Percentiles rank a stretch among this genome's conserved stretches.
Conservation (phyloP, 75 land plant species). For the Sequoiadendron giganteum region DNA sequence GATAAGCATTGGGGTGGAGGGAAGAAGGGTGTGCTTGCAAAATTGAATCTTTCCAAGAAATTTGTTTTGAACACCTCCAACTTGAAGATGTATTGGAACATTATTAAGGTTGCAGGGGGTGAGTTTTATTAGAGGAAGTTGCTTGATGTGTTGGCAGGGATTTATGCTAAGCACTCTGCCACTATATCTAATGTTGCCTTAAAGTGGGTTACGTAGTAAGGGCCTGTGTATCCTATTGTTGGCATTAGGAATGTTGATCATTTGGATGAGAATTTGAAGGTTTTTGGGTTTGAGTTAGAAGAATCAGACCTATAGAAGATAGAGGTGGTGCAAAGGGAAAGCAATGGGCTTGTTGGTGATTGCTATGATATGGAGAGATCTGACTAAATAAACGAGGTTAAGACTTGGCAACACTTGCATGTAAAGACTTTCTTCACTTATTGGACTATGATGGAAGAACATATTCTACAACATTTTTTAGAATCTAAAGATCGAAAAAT, state of each 20-base stretch:
- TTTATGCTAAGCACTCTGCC: conserved; percentile 20
- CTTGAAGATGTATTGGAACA: conserved; percentile 39
- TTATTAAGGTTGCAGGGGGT: conserved; percentile 34
- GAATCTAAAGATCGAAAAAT: too few relatives aligned
- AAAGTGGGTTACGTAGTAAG: conserved; percentile 37
- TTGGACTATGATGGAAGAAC: too few relatives aligned
- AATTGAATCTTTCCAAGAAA: conserved; percentile 15
- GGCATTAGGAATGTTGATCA: conserved; percentile 27
- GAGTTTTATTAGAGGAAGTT: conserved; percentile 31
- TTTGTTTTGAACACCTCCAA: conserved; percentile 34
- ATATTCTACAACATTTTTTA: too few relatives aligned
- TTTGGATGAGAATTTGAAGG: conserved; percentile 28
- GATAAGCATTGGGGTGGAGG: background rate
- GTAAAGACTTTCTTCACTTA: background rate
- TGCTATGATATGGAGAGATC: conserved; percentile 37
- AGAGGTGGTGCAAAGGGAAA: conserved; percentile 18
- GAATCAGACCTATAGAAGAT: conserved; percentile 23
- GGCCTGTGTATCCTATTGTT: conserved; percentile 35
- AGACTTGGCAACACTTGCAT: background rate
- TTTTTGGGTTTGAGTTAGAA: conserved; percentile 16
- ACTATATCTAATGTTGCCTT: conserved; percentile 24
- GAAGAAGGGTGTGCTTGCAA: conserved; percentile 15
- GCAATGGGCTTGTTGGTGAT: conserved; percentile 29
- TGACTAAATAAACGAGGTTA: background rate
- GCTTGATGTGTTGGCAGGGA: conserved; percentile 17